Conservation (phyloP, 2,329 filamentous ascomycete genomes). For the Colletotrichum zoysiae region DNA sequence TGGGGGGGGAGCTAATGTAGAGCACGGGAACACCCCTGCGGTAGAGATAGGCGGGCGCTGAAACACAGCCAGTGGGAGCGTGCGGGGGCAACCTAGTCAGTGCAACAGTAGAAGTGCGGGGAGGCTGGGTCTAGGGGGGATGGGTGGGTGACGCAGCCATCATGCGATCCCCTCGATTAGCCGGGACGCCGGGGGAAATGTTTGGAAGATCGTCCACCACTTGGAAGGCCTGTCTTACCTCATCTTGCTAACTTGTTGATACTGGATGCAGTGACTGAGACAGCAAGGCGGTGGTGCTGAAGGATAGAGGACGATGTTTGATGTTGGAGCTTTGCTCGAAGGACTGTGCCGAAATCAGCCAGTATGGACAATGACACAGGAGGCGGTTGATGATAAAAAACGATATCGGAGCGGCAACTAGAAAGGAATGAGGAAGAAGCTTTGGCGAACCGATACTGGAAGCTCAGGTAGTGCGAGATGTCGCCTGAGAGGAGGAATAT, state of each 20-base stretch:
- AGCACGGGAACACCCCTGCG: conserved; percentile 40
- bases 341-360: neutral
- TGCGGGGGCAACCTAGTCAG: conserved; percentile 34
- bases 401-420: neutral
- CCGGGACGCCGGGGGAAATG: conserved; percentile 19
- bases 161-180: conserved; percentile 38
- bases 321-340: neutral
- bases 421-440: neutral
- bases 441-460: neutral
- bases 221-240: conserved; percentile 30
- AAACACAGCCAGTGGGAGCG: conserved; percentile 41
- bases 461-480: neutral
- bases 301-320: conserved; percentile 8
- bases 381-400: neutral
- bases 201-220: conserved; percentile 20
- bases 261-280: conserved; percentile 3
- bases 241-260: conserved; percentile 33
- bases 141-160: conserved; percentile 42
- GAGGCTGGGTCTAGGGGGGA: conserved; percentile 28
- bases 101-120: conserved; percentile 39
- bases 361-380: conserved; percentile 8
- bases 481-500: neutral
- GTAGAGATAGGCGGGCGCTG: conserved; percentile 27
- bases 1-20: conserved; percentile 37
- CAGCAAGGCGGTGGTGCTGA: conserved; percentile 16